A percentile compares a stretch with the other conserved stretches of the same genome.
phyloP scores from a whole-genome alignment of 2,329 filamentous ascomycete genomes.

The Ambrosiella cleistominuta region DNA sequence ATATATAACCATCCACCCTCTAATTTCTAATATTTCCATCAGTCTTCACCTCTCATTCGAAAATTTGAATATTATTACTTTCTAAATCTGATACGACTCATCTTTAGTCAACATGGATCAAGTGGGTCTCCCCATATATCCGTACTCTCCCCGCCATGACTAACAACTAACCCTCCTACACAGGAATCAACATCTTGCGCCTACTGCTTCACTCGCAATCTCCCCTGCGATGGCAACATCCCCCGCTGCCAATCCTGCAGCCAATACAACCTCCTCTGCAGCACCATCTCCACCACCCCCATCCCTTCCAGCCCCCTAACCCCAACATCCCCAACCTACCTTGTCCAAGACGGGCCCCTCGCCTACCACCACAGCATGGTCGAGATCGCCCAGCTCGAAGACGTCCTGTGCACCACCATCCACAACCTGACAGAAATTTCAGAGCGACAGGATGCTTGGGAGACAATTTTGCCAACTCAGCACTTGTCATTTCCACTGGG shows the following conservation, averaged over 20 bases:
- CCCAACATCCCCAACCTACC: neutral
- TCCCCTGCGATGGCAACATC: neutral
- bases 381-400: neutral
- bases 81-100: no score
- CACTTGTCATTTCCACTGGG: conserved; percentile 5
- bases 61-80: no score
- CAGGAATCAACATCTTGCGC: neutral
- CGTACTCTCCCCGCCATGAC: neutral
- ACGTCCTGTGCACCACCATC: neutral
- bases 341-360: conserved; percentile 1
- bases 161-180: neutral
- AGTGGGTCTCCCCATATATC: neutral
- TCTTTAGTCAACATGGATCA: neutral
- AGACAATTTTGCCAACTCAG: neutral
- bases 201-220: conserved; percentile 1
- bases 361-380: neutral
- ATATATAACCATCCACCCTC: no score
- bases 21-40: no score
- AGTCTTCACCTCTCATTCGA: no score
- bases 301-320: neutral
- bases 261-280: conserved; percentile 1
- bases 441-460: neutral
- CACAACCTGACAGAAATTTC: neutral
- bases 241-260: conserved; percentile 6
- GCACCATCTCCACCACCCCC: neutral